Evolutionary conservation across 2,329 filamentous ascomycete species (phyloP).

Genomic region (Penicillium nordicum): DNA sequence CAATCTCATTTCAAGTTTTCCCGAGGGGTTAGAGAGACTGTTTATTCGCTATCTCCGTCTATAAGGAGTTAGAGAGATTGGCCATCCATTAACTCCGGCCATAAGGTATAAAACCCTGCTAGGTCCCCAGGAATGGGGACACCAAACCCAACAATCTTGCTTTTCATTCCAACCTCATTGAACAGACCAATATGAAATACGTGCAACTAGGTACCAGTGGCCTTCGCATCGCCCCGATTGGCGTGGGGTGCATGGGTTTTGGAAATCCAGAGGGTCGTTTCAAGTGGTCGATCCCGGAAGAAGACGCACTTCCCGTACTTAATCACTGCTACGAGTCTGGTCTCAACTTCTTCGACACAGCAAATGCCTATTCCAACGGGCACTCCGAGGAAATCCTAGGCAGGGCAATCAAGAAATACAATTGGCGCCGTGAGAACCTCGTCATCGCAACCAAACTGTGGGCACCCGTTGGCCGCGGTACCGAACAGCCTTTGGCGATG

Average conservation of each 20-base stretch:
- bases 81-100: too few relatives aligned
- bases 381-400: conserved; percentile 52
- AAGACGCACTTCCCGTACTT: conserved; percentile 28
- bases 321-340: conserved; percentile 29
- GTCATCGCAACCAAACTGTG: conserved; percentile 58
- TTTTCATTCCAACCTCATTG: not conserved
- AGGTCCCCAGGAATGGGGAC: not conserved
- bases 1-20: not conserved
- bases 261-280: conserved; percentile 19
- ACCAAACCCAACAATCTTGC: too few relatives aligned
- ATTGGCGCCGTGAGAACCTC: conserved; percentile 55
- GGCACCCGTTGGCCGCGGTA: conserved; percentile 35
- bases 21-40: too few relatives aligned
- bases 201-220: conserved; percentile 26
- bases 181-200: conserved; percentile 20
- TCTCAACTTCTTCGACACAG: conserved; percentile 33
- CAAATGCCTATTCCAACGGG: conserved; percentile 55
- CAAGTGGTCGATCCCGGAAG: conserved; percentile 25
- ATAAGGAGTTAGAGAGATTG: too few relatives aligned
- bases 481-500: conserved; percentile 33
- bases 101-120: not conserved
- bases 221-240: conserved; percentile 25
- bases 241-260: conserved; percentile 28
- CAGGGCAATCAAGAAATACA: conserved; percentile 59
- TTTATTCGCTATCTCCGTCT: too few relatives aligned